Base-by-base conservation (phyloP, 2,329 filamentous ascomycete genomes). In the Rachicladosporium sp. region DNA sequence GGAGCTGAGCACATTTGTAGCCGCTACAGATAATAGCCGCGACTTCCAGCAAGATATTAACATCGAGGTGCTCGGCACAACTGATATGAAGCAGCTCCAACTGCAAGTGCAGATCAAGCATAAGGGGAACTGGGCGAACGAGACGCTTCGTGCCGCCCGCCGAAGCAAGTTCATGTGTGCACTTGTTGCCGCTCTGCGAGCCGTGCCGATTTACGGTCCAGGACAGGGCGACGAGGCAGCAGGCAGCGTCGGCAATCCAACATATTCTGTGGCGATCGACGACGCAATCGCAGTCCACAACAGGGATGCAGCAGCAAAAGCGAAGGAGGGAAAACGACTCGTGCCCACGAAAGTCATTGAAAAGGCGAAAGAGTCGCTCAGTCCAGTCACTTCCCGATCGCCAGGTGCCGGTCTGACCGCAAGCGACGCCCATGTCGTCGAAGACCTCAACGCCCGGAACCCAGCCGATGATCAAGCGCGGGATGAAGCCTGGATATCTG, bases 91-190 rank as follows among this genome's bases (percentile, higher is more conserved):
- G 63, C 94, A 94, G 66, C 69, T 96, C 37, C 74, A 82, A 51
- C 74, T 98, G 40, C 78, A 78, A 51, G 71, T 95, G 30, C 80
- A 83, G 52, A 87, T 95, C 56, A 78, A 82, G 55, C 87, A 96
- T 70, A 96, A 96, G 60, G 63, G 60, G 50, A 71, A 70, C 48
- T 71, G 67, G 65, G 60, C 65, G 27, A 71, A 95, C 61, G 89
- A 94, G 50, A 71, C 75, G 1, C 73, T 95, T 31, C 82, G 88
- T 31, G 80, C 80, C 11, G 74, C 81, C 5, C 78, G 88, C 38
- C 79, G 89, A 44, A 93, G 83, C 59, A 96, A 94, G 63, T 96
- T 98, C 66, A 93, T 96, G 78, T 94, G 88, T 56, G 91, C 91
- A 1, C 69, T 98, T 43, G 80, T 91, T 4, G 63, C 87, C 6